phyloP scores from a whole-genome alignment of 1,284 basidiomycete species.

The Microbotryum lychnidis-dioicae region DNA sequence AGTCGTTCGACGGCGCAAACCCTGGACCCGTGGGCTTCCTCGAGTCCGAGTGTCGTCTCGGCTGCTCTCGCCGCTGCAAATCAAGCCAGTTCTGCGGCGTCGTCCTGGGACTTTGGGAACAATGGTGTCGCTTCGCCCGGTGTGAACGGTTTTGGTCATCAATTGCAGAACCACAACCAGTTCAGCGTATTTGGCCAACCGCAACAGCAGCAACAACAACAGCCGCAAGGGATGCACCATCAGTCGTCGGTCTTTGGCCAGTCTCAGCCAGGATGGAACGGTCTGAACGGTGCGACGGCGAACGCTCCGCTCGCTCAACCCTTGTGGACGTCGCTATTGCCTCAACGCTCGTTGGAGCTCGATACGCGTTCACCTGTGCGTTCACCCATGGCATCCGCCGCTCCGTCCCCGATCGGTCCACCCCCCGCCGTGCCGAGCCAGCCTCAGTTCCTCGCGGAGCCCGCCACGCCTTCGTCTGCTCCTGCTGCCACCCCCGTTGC shows the following conservation, averaged over 20 bases:
- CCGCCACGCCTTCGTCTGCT: neutral
- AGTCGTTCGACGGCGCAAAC: no score
- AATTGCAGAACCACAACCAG: neutral
- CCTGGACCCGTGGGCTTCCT: no score
- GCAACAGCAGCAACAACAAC: conserved; percentile 15
- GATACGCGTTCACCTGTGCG: neutral
- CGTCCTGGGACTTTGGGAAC: no score
- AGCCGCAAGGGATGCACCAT: conserved; percentile 3
- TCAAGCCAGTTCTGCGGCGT: no score
- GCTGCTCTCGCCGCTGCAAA: no score
- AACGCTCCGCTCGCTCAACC: conserved; percentile 10
- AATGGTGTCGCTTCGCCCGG: no score
- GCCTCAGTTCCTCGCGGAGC: neutral
- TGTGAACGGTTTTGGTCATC: no score
- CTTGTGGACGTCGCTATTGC: conserved; percentile 12
- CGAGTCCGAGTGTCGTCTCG: no score
- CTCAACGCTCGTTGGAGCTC: conserved; percentile 5
- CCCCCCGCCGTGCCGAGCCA: conserved; percentile 1
- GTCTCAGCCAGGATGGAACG: conserved; percentile 7
- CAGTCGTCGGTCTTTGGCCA: conserved; percentile 6
- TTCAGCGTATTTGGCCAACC: neutral
- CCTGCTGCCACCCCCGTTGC: conserved; percentile 14
- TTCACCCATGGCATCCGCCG: conserved; percentile 7
- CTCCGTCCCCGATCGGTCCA: conserved; percentile 16
- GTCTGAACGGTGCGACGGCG: conserved; percentile 1